Evolutionary conservation across 257 asterid species (phyloP), one percentile per base, ranked within the genome.

Genomic region (Petrea volubilis): DNA sequence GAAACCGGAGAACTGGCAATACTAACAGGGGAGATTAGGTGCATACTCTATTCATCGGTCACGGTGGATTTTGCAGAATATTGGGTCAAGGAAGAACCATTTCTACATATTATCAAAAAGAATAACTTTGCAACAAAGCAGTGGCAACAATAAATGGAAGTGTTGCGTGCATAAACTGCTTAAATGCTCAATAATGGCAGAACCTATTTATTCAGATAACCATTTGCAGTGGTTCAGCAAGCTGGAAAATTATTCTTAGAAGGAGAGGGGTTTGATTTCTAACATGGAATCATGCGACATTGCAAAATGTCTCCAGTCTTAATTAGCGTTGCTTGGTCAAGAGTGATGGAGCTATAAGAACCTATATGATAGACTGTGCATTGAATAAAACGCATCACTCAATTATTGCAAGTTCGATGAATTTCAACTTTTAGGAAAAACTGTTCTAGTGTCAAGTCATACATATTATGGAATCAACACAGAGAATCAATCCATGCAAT

Each of bases 1-100:
- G 24, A 61, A 47, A 27, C 3, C 6, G 15, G 14, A 24, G 34
- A 72, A 58, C 31, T 12, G 11, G 23, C 18, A 60, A 52, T 10
- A 43, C 7, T 27, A 29, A 61, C 36, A 64, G 64, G n/a, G n/a
- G 59, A 68, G 43, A 59, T 47, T 7, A 21, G 78, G 57, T 56
- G 71, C 97, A 41, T 88, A 93, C 98, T 88, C 96, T 93, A 70
- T 76, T 59, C 58, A 77, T 71, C 73, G 67, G 56, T 61, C 49
- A 84, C 75, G 52, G 59, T 44, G 55, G 78, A 49, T 72, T 67
- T 46, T 11, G 17, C 79, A 51, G 49, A 63, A 49, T 46, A 33
- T 41, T 53, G 71, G 77, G 89, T 90, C 79, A 90, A 88, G 92
- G 68, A 68, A 71, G 71, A 73, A 65, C 76, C 59, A 24, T 29